Evolutionary conservation across 495 filamentous ascomycete species (phyloP).

Genomic region (Lichina pygmaea): DNA sequence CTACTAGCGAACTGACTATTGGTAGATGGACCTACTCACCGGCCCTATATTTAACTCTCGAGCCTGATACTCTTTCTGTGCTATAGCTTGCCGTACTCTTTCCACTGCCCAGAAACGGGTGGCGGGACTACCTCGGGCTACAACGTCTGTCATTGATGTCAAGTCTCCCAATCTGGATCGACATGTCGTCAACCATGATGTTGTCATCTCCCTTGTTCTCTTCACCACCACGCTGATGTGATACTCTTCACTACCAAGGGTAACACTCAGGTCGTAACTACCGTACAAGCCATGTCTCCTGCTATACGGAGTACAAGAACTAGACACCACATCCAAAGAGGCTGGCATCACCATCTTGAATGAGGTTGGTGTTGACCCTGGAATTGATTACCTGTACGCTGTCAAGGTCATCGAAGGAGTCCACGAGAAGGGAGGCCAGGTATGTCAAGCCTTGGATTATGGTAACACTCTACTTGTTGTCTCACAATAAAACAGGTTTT

Average conservation of each 20-base stretch:
- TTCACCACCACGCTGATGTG: conserved; percentile 72
- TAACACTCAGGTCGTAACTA: conserved; percentile 92
- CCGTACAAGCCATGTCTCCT: conserved; percentile 82
- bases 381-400: conserved; percentile 63
- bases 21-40: too few species aligned
- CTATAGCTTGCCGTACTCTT: too few species aligned
- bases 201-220: conserved; percentile 66
- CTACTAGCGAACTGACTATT: too few species aligned
- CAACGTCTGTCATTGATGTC: too few species aligned
- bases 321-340: conserved; percentile 58
- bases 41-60: too few species aligned
- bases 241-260: conserved; percentile 77
- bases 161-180: conserved; percentile 62
- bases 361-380: conserved; percentile 50
- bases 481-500: too few species aligned
- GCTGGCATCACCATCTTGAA: conserved; percentile 97
- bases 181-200: conserved; percentile 46
- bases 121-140: too few species aligned
- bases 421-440: conserved; percentile 68
- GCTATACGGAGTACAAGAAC: conserved; percentile 73
- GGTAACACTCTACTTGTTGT: too few species aligned
- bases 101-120: too few species aligned
- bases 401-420: conserved; percentile 71
- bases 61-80: too few species aligned
- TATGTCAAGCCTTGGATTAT: conserved; percentile 56